Base-by-base conservation (phyloP, 768 basidiomycete genomes). In the Phylloporus arenicola region DNA sequence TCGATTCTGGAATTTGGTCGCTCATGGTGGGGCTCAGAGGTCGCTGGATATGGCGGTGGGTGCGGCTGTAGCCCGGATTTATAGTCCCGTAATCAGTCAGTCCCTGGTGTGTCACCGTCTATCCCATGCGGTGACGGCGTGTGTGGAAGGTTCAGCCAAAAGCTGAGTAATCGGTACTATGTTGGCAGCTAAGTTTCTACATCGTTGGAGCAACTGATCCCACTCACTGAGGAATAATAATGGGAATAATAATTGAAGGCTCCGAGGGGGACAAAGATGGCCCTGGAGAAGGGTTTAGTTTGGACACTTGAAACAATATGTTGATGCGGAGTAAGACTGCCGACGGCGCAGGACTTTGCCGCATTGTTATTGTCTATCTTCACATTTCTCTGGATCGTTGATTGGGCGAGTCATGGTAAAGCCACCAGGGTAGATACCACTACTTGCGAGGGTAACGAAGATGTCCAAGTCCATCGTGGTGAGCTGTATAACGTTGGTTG, bases 1-100 rank as follows among this genome's bases (percentile, higher is more conserved):
- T 53, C n/a, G 51, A 48, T 37, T 54, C 33, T 9, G 59, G 55
- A 39, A 56, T 41, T 39, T 50, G 57, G 39, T 50, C 33, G 27
- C 20, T 14, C 56, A 59, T 56, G 34, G 24, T 49, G 30, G 47
- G 6, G 24, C 17, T 16, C 13, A 33, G 27, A 19, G 43, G 17
- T 30, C 17, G 27, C 11, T 38, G 7, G 6, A 24, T 22, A 47
- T 37, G 41, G 11, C 3, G 25, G 6, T 27, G 3, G 4, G 27
- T 27, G 27, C 27, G 27, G 27, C 27, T 27, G 27, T 6, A 27
- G 9, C 27, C 9, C 27, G 27, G 27, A 27, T 27, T 7, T 27
- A 27, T 27, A 27, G 27, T 27, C 4, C 27, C 7, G 27, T 27
- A 7, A 27, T 24, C 24, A 3, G 6, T 27, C 9, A 7, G 27